phyloP scores from a whole-genome alignment of 768 basidiomycete species.

The Rhodosporidiobolus sp. region DNA sequence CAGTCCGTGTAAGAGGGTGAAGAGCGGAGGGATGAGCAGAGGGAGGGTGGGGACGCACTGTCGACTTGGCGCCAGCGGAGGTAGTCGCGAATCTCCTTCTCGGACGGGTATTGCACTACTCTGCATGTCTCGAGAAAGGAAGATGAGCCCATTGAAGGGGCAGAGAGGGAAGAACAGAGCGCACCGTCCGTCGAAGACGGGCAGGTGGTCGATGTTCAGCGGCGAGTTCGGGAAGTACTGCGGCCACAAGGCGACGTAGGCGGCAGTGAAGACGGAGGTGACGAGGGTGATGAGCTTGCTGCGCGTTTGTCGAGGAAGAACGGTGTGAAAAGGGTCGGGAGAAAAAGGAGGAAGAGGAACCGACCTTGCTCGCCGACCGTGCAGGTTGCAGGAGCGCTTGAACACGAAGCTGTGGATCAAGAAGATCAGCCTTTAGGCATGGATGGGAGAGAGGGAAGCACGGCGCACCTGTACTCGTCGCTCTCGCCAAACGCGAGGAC shows the following conservation, averaged over 20 bases:
- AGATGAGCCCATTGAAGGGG: background rate
- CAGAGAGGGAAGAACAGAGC: slow-evolving; percentile 46
- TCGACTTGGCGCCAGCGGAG: slow-evolving; percentile 95
- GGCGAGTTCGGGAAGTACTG: slow-evolving; percentile 69
- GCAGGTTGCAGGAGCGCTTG: slow-evolving; percentile 67
- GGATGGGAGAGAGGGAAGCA: background rate
- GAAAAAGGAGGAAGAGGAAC: background rate
- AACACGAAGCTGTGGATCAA: slow-evolving; percentile 71
- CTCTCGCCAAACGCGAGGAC: slow-evolving; percentile 92
- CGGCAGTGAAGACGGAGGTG: slow-evolving; percentile 83
- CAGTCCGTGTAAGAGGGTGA: slow-evolving; percentile 23
- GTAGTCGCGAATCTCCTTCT: slow-evolving; percentile 76
- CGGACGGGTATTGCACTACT: slow-evolving; percentile 61
- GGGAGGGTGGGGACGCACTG: slow-evolving; percentile 57
- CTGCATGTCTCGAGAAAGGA: background rate
- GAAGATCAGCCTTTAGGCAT: background rate
- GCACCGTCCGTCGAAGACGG: slow-evolving; percentile 87
- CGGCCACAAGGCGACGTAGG: slow-evolving; percentile 82
- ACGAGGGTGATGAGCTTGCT: slow-evolving; percentile 82
- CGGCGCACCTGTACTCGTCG: slow-evolving; percentile 83
- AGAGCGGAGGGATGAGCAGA: background rate
- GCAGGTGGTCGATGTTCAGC: slow-evolving; percentile 62
- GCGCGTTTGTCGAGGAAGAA: slow-evolving; percentile 30
- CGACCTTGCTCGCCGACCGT: slow-evolving; percentile 68
- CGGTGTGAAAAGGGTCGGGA: background rate